Base-by-base conservation (phyloP, 1,139 yeast species). In the Saccharomyces uvarum region DNA sequence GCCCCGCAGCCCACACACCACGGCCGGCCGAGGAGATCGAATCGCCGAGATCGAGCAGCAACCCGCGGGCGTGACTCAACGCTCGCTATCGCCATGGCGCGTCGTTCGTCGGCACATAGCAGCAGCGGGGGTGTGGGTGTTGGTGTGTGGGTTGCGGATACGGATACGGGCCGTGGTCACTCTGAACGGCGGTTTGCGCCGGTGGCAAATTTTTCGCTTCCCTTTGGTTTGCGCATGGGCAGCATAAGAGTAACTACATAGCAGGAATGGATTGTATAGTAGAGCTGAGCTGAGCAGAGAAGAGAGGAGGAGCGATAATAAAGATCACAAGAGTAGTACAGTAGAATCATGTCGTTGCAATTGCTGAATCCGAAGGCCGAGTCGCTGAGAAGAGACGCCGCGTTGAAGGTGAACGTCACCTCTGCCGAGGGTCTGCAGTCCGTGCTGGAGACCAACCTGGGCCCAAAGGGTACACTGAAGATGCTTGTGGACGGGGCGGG, bases 401-500 rank as follows among this genome's bases (percentile, higher is more conserved):
- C 99, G 19, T 78, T 93, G 61, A 91, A 90, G 69, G 99, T 93
- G 50, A 95, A 93, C 73, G 89, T 90, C 56, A 82, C 90, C 32
- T 97, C 99, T 2, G 99, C 99, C 5, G 96, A 89, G 70, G 99
- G 99, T 41, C 78, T 93, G 57, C 99, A 95, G 74, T 88, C 83
- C 67, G 98, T 93, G 49, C 77, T 93, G 60, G 85, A 93, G 56
- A 84, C 96, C 57, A 93, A 93, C 69, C 76, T 93, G 65, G 99
- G 99, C 31, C 99, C 99, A 49, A 89, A 89, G 70, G 99, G 51
- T 8, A 51, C 49, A 48, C 29, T 51, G 67, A 93, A 93, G 75
- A 87, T 93, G 84, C 77, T 93, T 57, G 99, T 93, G 53, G 99
- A 93, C 70, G 99, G 99, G 61, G 84, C 97, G 2, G 99, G 99